Evolutionary conservation across 1,139 yeast species (phyloP).

Genomic region (Geotrichum citri-aurantii): DNA sequence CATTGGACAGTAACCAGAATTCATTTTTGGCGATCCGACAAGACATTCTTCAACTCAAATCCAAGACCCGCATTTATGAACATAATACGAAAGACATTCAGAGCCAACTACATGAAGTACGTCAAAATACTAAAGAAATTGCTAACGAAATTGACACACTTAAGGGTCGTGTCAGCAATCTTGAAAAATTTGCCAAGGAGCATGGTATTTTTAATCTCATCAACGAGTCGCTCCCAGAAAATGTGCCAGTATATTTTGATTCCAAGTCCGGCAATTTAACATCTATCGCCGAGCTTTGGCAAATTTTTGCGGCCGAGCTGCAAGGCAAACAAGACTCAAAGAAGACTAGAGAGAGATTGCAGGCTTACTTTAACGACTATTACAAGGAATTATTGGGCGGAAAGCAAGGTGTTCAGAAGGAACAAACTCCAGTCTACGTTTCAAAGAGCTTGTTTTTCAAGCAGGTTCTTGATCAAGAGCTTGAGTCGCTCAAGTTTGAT

Average conservation of each 20-base stretch:
- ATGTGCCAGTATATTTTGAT: neutral
- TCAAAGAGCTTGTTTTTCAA: neutral
- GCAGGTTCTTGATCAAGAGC: neutral
- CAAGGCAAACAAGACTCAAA: neutral
- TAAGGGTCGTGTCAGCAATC: neutral
- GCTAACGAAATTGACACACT: neutral
- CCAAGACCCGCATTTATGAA: neutral
- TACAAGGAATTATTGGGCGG: neutral
- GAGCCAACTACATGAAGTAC: neutral
- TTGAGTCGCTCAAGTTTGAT: neutral
- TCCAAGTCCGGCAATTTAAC: neutral
- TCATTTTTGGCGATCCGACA: neutral
- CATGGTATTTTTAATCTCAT: neutral
- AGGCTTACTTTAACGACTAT: neutral
- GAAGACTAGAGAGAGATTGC: neutral
- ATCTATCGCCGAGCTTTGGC: neutral
- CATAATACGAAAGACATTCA: neutral
- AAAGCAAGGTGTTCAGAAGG: neutral
- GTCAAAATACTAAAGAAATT: neutral
- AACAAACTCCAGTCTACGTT: neutral
- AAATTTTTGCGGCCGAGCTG: neutral
- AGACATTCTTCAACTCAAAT: neutral
- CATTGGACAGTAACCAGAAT: neutral
- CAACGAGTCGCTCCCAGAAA: neutral
- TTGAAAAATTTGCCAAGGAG: neutral